phyloP scores from a whole-genome alignment of 495 filamentous ascomycete species.

The Penicillium pancosmium region DNA sequence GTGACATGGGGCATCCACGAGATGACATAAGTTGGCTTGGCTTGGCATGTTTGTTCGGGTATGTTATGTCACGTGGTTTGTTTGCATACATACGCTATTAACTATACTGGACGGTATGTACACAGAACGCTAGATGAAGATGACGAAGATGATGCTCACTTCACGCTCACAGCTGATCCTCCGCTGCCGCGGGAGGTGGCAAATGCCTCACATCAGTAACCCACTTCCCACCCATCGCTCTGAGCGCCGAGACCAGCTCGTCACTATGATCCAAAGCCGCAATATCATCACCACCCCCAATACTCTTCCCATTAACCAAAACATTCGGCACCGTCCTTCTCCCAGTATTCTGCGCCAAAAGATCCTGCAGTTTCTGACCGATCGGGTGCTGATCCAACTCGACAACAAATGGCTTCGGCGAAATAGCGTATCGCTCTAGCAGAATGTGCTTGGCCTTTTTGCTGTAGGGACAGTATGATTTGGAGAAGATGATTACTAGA shows the following conservation, averaged over 20 bases:
- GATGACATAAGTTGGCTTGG: not conserved
- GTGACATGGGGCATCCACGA: not conserved
- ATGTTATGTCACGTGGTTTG: not conserved
- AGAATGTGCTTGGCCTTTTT: conserved; percentile 80
- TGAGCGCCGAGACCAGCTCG: conserved; percentile 70
- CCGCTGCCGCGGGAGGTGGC: not conserved
- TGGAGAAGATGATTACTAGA: conserved; percentile 91
- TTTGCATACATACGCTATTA: not conserved
- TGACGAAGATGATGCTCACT: not conserved
- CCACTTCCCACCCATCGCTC: conserved; percentile 70
- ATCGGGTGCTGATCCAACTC: conserved; percentile 85
- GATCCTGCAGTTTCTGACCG: conserved; percentile 68
- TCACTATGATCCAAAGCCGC: conserved; percentile 69
- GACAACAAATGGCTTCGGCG: conserved; percentile 81
- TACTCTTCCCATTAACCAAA: conserved; percentile 81
- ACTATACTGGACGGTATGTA: not conserved
- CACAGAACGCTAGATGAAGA: conserved; percentile 2
- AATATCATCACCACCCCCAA: conserved; percentile 90
- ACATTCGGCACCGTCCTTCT: conserved; percentile 90
- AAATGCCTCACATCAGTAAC: conserved; percentile 50
- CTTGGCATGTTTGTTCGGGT: not conserved
- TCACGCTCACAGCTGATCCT: not conserved
- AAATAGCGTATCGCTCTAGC: conserved; percentile 78
- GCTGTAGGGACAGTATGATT: conserved; percentile 87
- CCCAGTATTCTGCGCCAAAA: conserved; percentile 71